Conservation (phyloP, 495 filamentous ascomycete species). For the Trichodelitschia bisporula region DNA sequence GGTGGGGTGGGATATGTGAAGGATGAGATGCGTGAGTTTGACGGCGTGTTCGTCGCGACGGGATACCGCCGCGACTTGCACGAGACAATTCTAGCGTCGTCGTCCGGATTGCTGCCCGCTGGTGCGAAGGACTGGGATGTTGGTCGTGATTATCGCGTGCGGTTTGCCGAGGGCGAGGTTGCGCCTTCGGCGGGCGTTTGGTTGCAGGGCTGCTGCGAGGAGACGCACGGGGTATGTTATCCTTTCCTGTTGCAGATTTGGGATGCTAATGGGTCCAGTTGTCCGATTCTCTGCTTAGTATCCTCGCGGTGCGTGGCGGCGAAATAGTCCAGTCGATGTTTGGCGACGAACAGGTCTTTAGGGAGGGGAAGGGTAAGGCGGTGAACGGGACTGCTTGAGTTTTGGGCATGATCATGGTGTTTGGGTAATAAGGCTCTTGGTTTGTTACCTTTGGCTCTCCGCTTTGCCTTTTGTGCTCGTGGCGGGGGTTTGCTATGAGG, state of each 20-base stretch:
- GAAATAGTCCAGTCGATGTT: conserved; percentile 1
- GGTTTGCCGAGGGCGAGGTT: conserved; percentile 39
- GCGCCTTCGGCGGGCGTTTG: conserved; percentile 45
- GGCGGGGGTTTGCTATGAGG: no score
- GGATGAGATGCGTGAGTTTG: conserved; percentile 39
- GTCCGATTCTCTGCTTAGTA: neutral
- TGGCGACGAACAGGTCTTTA: neutral
- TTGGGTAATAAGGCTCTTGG: no score
- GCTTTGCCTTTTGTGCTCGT: no score
- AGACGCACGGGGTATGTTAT: conserved; percentile 59
- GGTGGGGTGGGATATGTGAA: conserved; percentile 10
- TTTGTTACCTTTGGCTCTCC: no score
- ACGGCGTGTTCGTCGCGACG: conserved; percentile 66
- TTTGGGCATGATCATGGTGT: no score
- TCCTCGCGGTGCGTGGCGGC: neutral
- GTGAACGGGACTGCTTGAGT: no score
- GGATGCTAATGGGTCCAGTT: neutral
- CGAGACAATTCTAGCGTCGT: conserved; percentile 42
- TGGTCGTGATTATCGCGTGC: conserved; percentile 46
- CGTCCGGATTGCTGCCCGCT: conserved; percentile 35
- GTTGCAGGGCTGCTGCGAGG: conserved; percentile 88
- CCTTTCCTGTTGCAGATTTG: neutral
- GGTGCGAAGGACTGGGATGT: conserved; percentile 20
- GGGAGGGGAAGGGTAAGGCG: no score
- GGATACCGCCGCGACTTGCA: conserved; percentile 66